phyloP scores from a whole-genome alignment of 352 stramenopile species.

The Globisporangium barbulae region DNA sequence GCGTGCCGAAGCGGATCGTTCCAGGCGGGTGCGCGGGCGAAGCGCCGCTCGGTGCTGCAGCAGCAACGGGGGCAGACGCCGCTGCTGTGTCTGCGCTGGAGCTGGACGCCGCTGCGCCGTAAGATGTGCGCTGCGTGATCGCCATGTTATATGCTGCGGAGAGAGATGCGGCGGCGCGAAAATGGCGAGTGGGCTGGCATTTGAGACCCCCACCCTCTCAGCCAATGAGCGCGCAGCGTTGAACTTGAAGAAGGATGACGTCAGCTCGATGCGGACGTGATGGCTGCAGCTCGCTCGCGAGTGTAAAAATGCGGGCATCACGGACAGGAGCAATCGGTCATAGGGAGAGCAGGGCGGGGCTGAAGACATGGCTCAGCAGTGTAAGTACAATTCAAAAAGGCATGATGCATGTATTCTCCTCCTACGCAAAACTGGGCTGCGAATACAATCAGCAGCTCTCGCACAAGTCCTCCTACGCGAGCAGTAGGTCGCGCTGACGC shows the following conservation, averaged over 20 bases:
- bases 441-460: background rate
- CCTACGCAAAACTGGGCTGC: background rate
- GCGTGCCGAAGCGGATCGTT: constrained; percentile 1
- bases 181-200: too few relatives aligned
- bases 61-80: background rate
- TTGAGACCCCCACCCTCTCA: too few relatives aligned
- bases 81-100: background rate
- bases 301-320: too few relatives aligned
- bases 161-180: background rate
- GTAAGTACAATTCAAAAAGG: background rate
- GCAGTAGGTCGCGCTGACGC: constrained; percentile 44
- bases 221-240: background rate
- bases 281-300: background rate
- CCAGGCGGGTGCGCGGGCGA: background rate
- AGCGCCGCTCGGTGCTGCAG: background rate
- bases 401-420: background rate
- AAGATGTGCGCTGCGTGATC: constrained; percentile 1
- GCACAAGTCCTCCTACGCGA: constrained; percentile 21
- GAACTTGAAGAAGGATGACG: constrained; percentile 7
- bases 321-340: too few relatives aligned
- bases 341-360: too few relatives aligned
- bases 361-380: too few relatives aligned
- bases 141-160: constrained; percentile 5
- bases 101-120: background rate
- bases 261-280: constrained; percentile 1